Percentiles rank a stretch among this genome's conserved stretches.
phyloP scores from a whole-genome alignment of 2,329 filamentous ascomycete species.

The Botryotinia convoluta region DNA sequence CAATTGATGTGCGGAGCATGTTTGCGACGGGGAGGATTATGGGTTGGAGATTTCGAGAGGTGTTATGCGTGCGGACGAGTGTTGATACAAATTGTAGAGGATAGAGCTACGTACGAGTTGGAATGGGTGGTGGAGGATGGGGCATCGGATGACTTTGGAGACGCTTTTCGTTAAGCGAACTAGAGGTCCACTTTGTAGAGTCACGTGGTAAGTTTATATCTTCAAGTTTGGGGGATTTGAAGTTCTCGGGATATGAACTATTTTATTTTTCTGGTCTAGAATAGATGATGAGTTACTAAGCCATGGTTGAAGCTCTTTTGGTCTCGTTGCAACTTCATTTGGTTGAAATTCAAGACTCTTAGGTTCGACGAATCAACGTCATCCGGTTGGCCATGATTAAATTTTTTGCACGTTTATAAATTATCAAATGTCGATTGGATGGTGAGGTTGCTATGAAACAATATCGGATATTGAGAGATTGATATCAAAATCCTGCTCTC shows the following conservation, averaged over 20 bases:
- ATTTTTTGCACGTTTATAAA: slow-evolving; percentile 6
- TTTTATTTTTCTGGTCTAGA: not conserved
- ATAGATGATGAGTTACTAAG: not conserved
- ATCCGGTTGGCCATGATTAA: slow-evolving; percentile 3
- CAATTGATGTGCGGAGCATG: slow-evolving; percentile 28
- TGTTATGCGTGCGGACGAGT: not conserved
- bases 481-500: not conserved
- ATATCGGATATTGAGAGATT: not conserved
- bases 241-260: not conserved
- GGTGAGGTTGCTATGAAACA: not conserved
- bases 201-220: slow-evolving; percentile 17
- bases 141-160: slow-evolving; percentile 19
- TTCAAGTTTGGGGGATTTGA: not conserved
- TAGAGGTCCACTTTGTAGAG: slow-evolving; percentile 8
- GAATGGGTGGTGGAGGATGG: slow-evolving; percentile 11
- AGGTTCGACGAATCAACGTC: slow-evolving; percentile 11
- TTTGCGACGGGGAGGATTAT: not conserved
- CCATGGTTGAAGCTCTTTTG: not conserved
- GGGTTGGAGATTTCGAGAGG: slow-evolving; percentile 15
- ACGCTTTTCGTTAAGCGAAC: slow-evolving; percentile 22
- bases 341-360: not conserved
- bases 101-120: not conserved
- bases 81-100: slow-evolving; percentile 8
- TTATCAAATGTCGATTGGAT: slow-evolving; percentile 11
- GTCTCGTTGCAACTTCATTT: slow-evolving; percentile 8